phyloP scores from a whole-genome alignment of 805 yeast species.

The Zygoascus flipseniorum region DNA sequence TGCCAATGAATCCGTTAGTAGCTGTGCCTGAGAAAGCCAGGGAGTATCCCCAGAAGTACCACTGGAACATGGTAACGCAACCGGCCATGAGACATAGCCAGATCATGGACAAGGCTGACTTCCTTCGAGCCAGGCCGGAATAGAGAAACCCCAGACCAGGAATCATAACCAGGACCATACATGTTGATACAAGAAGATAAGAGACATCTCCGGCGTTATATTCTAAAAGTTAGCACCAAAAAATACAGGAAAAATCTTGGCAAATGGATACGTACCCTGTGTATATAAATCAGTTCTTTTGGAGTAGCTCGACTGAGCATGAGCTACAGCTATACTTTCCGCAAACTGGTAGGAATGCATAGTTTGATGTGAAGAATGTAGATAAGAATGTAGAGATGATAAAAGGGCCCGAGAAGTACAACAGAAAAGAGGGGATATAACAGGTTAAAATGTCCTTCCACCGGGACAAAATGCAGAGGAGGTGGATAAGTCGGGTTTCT shows the following conservation, averaged over 20 bases:
- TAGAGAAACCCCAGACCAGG: slow-evolving; percentile 92
- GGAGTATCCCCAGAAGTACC: slow-evolving; percentile 99
- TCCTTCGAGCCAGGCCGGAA: slow-evolving; percentile 84
- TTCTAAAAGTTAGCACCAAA: background rate
- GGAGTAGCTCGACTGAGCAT: background rate
- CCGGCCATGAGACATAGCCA: slow-evolving; percentile 73
- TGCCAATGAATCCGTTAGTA: slow-evolving; percentile 79
- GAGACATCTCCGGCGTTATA: slow-evolving; percentile 34
- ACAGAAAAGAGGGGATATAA: too few species aligned
- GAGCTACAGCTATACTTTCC: background rate
- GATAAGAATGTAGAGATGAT: too few species aligned
- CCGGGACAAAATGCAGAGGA: too few species aligned
- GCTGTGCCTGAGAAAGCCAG: slow-evolving; percentile 78
- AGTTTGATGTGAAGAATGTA: too few species aligned
- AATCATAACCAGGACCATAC: slow-evolving; percentile 78
- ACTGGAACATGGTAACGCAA: slow-evolving; percentile 69
- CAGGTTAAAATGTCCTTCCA: too few species aligned
- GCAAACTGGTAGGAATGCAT: slow-evolving; percentile 3
- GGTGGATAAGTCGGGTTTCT: too few species aligned
- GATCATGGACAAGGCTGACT: slow-evolving; percentile 79
- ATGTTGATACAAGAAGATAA: slow-evolving; percentile 29
- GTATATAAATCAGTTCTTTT: background rate
- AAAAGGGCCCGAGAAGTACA: too few species aligned
- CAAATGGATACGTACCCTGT: background rate
- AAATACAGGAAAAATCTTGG: background rate